A percentile compares a stretch with the other conserved stretches of the same genome.
phyloP scores from a whole-genome alignment of 2,329 filamentous ascomycete species.

The Fusarium ramigenum region DNA sequence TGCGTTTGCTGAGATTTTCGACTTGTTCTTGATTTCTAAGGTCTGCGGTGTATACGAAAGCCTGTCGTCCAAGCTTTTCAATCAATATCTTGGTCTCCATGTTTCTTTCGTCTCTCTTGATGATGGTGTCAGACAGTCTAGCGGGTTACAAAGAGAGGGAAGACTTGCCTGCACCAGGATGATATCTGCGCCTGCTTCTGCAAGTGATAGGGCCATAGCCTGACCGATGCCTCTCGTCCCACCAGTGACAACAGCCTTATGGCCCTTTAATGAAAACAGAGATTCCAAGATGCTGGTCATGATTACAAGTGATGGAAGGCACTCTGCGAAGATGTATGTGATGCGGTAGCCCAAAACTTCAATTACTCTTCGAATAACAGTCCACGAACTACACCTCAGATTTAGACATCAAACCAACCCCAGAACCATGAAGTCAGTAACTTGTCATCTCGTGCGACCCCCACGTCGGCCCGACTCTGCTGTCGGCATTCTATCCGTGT shows the following conservation, averaged over 20 bases:
- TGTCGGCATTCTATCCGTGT: neutral
- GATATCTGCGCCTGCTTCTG: slow-evolving; percentile 67
- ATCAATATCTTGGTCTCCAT: slow-evolving; percentile 67
- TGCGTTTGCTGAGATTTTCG: slow-evolving; percentile 62
- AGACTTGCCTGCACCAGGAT: slow-evolving; percentile 61
- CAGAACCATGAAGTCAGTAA: neutral
- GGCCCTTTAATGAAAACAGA: slow-evolving; percentile 63
- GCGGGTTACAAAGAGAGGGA: neutral
- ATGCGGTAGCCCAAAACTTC: neutral
- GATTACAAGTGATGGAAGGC: fast-evolving
- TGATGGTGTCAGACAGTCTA: neutral
- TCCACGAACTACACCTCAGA: neutral
- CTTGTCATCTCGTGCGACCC: neutral
- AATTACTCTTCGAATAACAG: neutral
- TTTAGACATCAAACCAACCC: neutral
- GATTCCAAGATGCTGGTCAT: neutral
- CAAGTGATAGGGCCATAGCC: slow-evolving; percentile 64
- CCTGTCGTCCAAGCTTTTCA: slow-evolving; percentile 71
- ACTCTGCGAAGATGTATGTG: fast-evolving
- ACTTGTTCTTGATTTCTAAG: slow-evolving; percentile 69
- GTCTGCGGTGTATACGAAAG: slow-evolving; percentile 74
- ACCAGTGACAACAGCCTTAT: slow-evolving; percentile 66
- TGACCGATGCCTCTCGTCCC: slow-evolving; percentile 67
- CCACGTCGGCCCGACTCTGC: neutral
- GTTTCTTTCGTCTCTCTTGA: slow-evolving; percentile 51